A percentile compares a stretch with the other conserved stretches of the same genome.
Conservation (phyloP, 352 stramenopile genomes). For the Pythium rishiriense region DNA sequence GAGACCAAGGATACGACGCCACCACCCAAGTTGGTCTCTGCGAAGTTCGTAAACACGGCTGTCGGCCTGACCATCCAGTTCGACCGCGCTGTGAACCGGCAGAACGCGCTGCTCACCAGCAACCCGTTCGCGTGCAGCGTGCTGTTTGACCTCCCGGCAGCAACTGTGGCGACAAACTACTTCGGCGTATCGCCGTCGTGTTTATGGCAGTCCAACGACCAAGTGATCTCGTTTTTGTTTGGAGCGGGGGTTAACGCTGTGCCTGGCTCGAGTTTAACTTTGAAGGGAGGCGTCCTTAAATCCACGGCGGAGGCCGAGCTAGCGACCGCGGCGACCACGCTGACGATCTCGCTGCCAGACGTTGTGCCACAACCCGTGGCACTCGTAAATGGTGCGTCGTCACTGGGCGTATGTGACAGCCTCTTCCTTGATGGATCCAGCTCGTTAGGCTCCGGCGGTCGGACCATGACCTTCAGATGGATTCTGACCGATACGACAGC, state of each 20-base stretch:
- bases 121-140: slow-evolving; percentile 46
- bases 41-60: slow-evolving; percentile 54
- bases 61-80: slow-evolving; percentile 47
- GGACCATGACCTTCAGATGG: slow-evolving; percentile 58
- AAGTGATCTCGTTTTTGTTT: slow-evolving; percentile 52
- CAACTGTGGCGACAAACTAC: slow-evolving; percentile 32
- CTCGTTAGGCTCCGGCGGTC: slow-evolving; percentile 54
- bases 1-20: slow-evolving; percentile 64
- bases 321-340: slow-evolving; percentile 32
- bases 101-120: slow-evolving; percentile 22
- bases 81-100: slow-evolving; percentile 46
- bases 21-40: slow-evolving; percentile 50
- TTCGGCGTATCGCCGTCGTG: slow-evolving; percentile 42
- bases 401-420: slow-evolving; percentile 59
- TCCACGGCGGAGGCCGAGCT: slow-evolving; percentile 48
- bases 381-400: slow-evolving; percentile 44
- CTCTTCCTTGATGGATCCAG: slow-evolving; percentile 54
- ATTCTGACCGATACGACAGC: slow-evolving; percentile 34
- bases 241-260: slow-evolving; percentile 41
- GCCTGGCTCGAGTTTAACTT: slow-evolving; percentile 32
- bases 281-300: slow-evolving; percentile 51
- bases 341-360: slow-evolving; percentile 37
- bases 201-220: slow-evolving; percentile 47
- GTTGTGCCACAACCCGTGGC: slow-evolving; percentile 44
- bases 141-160: slow-evolving; percentile 55